Percentiles rank a stretch among this genome's conserved stretches.
Conservation (phyloP, 805 yeast genomes). For the Hanseniaspora pseudoguilliermondii region DNA sequence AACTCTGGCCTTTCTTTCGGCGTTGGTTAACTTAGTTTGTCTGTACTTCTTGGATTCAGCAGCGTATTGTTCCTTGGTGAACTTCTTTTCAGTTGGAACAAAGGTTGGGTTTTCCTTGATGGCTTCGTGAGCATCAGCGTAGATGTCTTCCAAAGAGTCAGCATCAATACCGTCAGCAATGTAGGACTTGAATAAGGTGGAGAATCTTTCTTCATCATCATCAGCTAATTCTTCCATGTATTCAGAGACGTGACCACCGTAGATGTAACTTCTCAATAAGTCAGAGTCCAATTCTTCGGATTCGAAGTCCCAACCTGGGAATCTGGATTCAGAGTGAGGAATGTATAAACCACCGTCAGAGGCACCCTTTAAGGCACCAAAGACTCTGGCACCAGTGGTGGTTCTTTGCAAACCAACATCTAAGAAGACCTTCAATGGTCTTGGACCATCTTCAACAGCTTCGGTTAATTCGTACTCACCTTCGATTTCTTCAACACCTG, state of each 20-base stretch:
- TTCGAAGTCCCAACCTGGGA: conserved; percentile 99
- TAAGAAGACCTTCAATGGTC: conserved; percentile 99
- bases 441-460: conserved; percentile 98
- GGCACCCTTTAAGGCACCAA: conserved; percentile 99
- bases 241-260: conserved; percentile 99
- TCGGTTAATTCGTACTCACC: conserved; percentile 98
- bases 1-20: conserved; percentile 78
- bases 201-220: conserved; percentile 99
- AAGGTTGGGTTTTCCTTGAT: conserved; percentile 92
- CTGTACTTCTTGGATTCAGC: conserved; percentile 90
- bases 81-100: conserved; percentile 82
- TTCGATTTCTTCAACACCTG: conserved; percentile 98
- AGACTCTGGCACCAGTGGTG: conserved; percentile 99
- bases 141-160: conserved; percentile 90
- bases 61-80: conserved; percentile 96
- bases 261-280: conserved; percentile 93
- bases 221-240: conserved; percentile 99
- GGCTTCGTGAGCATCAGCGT: conserved; percentile 84
- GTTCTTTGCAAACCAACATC: conserved; percentile 99
- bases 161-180: conserved; percentile 94
- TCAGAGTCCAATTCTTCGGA: conserved; percentile 96
- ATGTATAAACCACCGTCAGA: conserved; percentile 99
- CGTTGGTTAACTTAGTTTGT: conserved; percentile 76
- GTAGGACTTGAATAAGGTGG: conserved; percentile 90
- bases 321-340: conserved; percentile 99